phyloP scores from a whole-genome alignment of 1,139 yeast species.

The Wickerhamiella infanticola region DNA sequence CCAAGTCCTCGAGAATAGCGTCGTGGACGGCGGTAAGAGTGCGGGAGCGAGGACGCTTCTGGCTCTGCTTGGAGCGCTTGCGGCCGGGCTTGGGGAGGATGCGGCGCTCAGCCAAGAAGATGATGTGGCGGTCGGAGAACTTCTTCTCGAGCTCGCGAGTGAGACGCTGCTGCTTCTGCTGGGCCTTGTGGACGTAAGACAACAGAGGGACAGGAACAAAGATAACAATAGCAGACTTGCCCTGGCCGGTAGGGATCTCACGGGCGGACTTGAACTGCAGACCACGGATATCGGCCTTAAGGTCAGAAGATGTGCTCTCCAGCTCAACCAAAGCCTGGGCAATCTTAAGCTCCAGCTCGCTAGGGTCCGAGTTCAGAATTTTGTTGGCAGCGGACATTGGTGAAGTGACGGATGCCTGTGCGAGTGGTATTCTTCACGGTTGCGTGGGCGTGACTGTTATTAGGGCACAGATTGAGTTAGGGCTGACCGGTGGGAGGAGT shows the following conservation, averaged over 20 bases:
- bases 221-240: constrained; percentile 96
- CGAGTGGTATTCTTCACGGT: not conserved
- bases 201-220: constrained; percentile 97
- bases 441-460: not conserved
- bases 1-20: constrained; percentile 96
- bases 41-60: constrained; percentile 99
- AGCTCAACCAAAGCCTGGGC: constrained; percentile 98
- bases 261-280: constrained; percentile 97
- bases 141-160: constrained; percentile 99
- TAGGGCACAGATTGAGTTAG: not conserved
- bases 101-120: constrained; percentile 99
- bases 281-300: constrained; percentile 96
- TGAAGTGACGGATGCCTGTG: constrained; percentile 1
- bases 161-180: constrained; percentile 40
- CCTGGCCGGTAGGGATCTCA: constrained; percentile 96
- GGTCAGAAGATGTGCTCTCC: constrained; percentile 85
- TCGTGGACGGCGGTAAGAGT: constrained; percentile 98
- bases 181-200: constrained; percentile 91
- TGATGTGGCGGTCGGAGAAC: constrained; percentile 99
- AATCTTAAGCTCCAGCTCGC: constrained; percentile 98
- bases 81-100: constrained; percentile 84
- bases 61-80: constrained; percentile 73
- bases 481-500: not conserved
- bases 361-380: constrained; percentile 59
- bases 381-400: constrained; percentile 32